Conservation (phyloP, 1,139 yeast genomes). For the Eremothecium sinecaudum region DNA sequence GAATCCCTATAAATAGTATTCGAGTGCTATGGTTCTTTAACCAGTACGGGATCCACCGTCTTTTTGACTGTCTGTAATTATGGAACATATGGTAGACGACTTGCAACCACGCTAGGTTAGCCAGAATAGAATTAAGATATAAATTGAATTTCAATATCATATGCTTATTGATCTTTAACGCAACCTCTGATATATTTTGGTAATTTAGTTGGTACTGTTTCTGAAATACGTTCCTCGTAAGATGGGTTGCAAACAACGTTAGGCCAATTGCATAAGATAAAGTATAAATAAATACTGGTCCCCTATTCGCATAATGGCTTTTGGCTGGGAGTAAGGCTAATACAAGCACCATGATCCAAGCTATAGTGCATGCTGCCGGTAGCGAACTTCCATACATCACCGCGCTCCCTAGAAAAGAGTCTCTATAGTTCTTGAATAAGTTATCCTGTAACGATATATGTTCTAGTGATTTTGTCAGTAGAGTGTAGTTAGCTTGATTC, state of each 20-base stretch:
- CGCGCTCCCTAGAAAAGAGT: slow-evolving; percentile 17
- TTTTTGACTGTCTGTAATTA: slow-evolving; percentile 11
- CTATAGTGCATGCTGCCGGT: slow-evolving; percentile 21
- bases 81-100: slow-evolving; percentile 23
- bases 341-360: slow-evolving; percentile 27
- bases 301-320: slow-evolving; percentile 17
- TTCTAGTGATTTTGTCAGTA: background rate
- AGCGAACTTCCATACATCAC: slow-evolving; percentile 19
- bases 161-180: slow-evolving; percentile 10
- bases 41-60: slow-evolving; percentile 16
- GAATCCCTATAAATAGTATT: slow-evolving; percentile 11
- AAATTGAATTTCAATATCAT: slow-evolving; percentile 13
- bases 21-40: slow-evolving; percentile 15
- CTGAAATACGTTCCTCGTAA: slow-evolving; percentile 15
- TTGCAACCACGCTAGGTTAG: slow-evolving; percentile 21
- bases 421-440: slow-evolving; percentile 12
- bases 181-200: slow-evolving; percentile 18
- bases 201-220: slow-evolving; percentile 18
- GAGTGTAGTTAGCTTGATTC: background rate
- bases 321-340: slow-evolving; percentile 20
- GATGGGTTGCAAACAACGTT: slow-evolving; percentile 14
- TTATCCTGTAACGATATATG: background rate
- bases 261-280: slow-evolving; percentile 19
- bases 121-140: slow-evolving; percentile 7
- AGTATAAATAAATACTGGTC: slow-evolving; percentile 20